Base-by-base conservation (phyloP, 495 filamentous ascomycete species). In the Penicillium psychrofluorescens region DNA sequence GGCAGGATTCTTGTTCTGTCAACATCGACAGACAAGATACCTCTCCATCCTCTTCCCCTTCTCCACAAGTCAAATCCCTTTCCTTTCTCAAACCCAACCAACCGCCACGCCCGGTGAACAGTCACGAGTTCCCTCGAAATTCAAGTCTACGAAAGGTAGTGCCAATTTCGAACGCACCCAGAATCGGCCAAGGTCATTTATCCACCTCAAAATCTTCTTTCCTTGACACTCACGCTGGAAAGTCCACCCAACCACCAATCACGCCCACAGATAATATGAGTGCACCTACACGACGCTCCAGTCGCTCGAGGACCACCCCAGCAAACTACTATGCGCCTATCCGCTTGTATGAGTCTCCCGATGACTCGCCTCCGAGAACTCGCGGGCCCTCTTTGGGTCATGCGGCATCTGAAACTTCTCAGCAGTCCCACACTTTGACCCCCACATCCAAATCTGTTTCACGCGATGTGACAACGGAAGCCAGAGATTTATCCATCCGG, bases 311-410 rank as follows among this genome's bases (percentile, higher is more conserved):
- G 29, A 46, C 37, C 8, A 48, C 47, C 6, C 54, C 58, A 5
- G 38, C 22, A 8, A 64, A 66, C 15, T 66, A 66, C 37, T 66
- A 55, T 33, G 28, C 45, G 15, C 50, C 8, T 40, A 28, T 12
- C 31, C 22, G 4, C 4, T 22, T 22, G 22, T 22, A 22, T 22
- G 22, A 22, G 22, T 22, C 22, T 22, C 6, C 22, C 22, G 22
- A 22, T 4, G 22, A 22, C 22, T 3, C 22, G 22, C 22, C 4
- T 22, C 22, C 22, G 22, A 22, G 22, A 0, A 4, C 22, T 22
- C 22, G 22, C 22, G 6, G 22, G 22, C 22, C 22, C 22, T 22
- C 22, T 22, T 22, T 22, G 4, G 4, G 22, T 4, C 22, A 22
- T 22, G 3, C 22, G 22, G 6, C 22, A 22, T 22, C 22, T 6